Evolutionary conservation across 2,329 filamentous ascomycete genomes (phyloP).

Genomic region (Neofusicoccum ribis): DNA sequence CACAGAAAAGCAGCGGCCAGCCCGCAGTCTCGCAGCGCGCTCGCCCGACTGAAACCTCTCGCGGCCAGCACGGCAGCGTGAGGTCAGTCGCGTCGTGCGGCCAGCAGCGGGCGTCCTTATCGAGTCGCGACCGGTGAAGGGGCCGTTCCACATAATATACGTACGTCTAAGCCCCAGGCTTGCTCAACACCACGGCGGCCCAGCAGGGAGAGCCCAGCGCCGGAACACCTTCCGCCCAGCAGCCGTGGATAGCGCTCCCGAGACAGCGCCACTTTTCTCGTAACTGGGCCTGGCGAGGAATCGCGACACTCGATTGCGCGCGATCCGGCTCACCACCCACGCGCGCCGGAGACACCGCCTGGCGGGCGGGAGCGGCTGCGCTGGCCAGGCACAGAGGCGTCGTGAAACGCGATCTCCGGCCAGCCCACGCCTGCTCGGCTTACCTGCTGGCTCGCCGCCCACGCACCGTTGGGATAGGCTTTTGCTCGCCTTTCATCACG

Average conservation of each 20-base stretch:
- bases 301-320: neutral
- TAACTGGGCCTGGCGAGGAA: no score
- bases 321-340: neutral
- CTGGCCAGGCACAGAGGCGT: no score
- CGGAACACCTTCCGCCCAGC: neutral
- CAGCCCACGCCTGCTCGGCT: neutral
- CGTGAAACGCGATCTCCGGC: neutral
- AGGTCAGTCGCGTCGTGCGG: neutral
- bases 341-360: neutral
- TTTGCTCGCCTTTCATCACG: neutral
- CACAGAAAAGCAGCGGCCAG: constrained; percentile 6
- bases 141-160: neutral
- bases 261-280: constrained; percentile 1
- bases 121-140: neutral
- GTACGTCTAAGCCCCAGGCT: neutral
- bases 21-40: neutral
- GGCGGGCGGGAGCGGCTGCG: neutral
- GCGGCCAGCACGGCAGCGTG: neutral
- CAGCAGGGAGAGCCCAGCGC: neutral
- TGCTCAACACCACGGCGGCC: neutral
- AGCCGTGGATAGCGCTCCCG: constrained; percentile 7
- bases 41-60: neutral
- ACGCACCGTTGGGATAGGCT: constrained; percentile 1
- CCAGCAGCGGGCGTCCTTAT: no score
- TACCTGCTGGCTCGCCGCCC: neutral